Evolutionary conservation across 2,329 filamentous ascomycete genomes (phyloP).

Genomic region (Hawksworthiomyces lignivorus): DNA sequence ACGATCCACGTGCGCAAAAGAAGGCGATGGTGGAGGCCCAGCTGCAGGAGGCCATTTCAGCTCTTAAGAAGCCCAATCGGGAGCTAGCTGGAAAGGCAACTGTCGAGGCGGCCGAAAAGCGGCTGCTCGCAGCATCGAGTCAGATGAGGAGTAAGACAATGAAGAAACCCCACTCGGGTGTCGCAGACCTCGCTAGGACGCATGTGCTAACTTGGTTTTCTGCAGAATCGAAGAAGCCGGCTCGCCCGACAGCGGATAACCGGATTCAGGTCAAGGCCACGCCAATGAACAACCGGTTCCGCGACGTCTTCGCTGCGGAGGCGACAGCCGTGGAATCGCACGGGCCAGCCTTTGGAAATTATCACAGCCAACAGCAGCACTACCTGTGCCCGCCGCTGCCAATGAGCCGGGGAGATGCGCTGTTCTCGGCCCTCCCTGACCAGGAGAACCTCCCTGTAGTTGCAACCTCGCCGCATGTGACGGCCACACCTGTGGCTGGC

Average conservation of each 20-base stretch:
- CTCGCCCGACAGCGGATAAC: constrained; percentile 28
- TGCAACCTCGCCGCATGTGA: constrained; percentile 12
- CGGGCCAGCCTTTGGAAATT: too few species aligned
- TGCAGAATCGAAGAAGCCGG: constrained; percentile 39
- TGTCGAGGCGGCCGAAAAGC: constrained; percentile 59
- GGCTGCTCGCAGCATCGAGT: constrained; percentile 39
- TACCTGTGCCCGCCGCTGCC: constrained; percentile 18
- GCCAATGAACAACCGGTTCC: constrained; percentile 47
- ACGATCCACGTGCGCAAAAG: constrained; percentile 53
- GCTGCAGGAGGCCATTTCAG: constrained; percentile 64
- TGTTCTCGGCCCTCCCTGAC: constrained; percentile 1
- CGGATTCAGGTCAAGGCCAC: constrained; percentile 49
- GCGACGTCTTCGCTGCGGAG: constrained; percentile 33
- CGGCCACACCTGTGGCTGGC: constrained; percentile 14
- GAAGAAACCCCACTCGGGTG: too few species aligned
- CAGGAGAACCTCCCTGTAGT: neutral
- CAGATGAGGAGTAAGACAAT: constrained; percentile 42
- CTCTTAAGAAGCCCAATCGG: constrained; percentile 69
- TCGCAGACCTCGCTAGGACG: too few species aligned
- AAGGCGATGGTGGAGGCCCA: constrained; percentile 63
- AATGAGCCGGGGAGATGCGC: neutral
- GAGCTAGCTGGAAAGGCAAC: constrained; percentile 59
- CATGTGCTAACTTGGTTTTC: neutral
- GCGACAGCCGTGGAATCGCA: constrained; percentile 17
- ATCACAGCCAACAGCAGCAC: neutral